Percentiles rank a stretch among this genome's conserved stretches.
Conservation (phyloP, 1,284 basidiomycete species). For the Ustilago cynodontis region DNA sequence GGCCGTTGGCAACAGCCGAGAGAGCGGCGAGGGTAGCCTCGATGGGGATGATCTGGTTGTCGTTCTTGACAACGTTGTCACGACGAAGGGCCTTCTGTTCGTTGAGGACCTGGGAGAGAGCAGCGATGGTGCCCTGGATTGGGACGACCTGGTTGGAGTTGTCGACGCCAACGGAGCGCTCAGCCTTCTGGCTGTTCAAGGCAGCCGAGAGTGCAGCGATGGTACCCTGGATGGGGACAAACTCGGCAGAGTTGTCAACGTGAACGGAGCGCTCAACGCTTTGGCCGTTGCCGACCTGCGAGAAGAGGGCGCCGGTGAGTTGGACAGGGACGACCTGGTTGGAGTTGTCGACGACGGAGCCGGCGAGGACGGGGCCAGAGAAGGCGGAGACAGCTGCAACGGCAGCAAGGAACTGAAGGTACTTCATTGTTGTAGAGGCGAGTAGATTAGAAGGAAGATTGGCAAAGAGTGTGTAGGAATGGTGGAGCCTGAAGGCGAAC, state of each 20-base stretch:
- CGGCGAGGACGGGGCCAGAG: slow-evolving; percentile 43
- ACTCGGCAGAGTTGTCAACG: slow-evolving; percentile 43
- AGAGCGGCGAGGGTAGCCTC: slow-evolving; percentile 34
- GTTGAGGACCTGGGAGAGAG: slow-evolving; percentile 43
- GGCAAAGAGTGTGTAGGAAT: slow-evolving; percentile 21
- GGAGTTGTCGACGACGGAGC: slow-evolving; percentile 35
- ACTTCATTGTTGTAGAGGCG: slow-evolving; percentile 41
- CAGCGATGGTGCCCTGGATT: slow-evolving; percentile 41
- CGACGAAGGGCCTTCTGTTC: slow-evolving; percentile 34
- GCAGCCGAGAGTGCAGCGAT: slow-evolving; percentile 33
- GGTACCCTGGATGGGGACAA: slow-evolving; percentile 41
- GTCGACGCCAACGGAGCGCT: slow-evolving; percentile 18
- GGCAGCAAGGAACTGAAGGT: slow-evolving; percentile 55
- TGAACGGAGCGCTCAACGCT: slow-evolving; percentile 32
- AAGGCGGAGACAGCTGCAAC: slow-evolving; percentile 53
- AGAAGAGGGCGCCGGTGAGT: slow-evolving; percentile 38
- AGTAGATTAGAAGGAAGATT: slow-evolving; percentile 16
- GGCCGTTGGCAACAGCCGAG: slow-evolving; percentile 24
- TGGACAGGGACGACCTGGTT: slow-evolving; percentile 50
- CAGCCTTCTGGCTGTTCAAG: slow-evolving; percentile 32
- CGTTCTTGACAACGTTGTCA: slow-evolving; percentile 34
- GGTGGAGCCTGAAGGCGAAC: slow-evolving; percentile 19
- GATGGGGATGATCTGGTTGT: slow-evolving; percentile 31
- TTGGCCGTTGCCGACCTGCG: slow-evolving; percentile 48
- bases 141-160: slow-evolving; percentile 36